A percentile compares a stretch with the other conserved stretches of the same genome.
phyloP scores from a whole-genome alignment of 345 rosid genomes.

The Garcia nutans region DNA sequence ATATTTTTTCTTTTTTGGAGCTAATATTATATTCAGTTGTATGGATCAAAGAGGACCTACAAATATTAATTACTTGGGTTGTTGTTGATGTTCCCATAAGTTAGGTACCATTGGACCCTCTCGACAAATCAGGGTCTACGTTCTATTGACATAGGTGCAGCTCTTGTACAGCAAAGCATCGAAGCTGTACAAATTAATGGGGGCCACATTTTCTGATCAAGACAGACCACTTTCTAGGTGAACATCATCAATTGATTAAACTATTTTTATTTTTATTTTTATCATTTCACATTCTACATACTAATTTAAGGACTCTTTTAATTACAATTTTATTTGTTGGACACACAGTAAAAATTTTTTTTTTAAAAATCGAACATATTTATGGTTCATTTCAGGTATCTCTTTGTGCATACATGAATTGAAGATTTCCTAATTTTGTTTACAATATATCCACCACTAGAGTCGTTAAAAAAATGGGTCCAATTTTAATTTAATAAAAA shows the following conservation, averaged over 20 bases:
- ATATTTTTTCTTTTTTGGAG: too few relatives aligned
- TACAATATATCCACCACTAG: too few relatives aligned
- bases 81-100: slow-evolving; percentile 30
- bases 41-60: background rate
- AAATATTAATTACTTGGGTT: slow-evolving; percentile 5
- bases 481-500: background rate
- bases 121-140: slow-evolving; percentile 19
- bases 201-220: slow-evolving; percentile 17
- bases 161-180: slow-evolving; percentile 33
- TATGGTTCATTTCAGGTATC: background rate
- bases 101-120: slow-evolving; percentile 38
- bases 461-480: background rate
- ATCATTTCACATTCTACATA: too few relatives aligned
- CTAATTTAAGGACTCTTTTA: too few relatives aligned
- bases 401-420: background rate
- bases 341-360: too few relatives aligned
- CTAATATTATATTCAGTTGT: too few relatives aligned
- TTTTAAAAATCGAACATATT: background rate
- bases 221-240: slow-evolving; percentile 14
- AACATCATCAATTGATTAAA: slow-evolving; percentile 20
- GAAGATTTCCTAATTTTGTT: background rate
- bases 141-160: slow-evolving; percentile 22
- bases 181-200: slow-evolving; percentile 15
- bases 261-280: background rate
- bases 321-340: too few relatives aligned